Conservation (phyloP, 2,329 filamentous ascomycete genomes). For the Zopfia rhizophila region DNA sequence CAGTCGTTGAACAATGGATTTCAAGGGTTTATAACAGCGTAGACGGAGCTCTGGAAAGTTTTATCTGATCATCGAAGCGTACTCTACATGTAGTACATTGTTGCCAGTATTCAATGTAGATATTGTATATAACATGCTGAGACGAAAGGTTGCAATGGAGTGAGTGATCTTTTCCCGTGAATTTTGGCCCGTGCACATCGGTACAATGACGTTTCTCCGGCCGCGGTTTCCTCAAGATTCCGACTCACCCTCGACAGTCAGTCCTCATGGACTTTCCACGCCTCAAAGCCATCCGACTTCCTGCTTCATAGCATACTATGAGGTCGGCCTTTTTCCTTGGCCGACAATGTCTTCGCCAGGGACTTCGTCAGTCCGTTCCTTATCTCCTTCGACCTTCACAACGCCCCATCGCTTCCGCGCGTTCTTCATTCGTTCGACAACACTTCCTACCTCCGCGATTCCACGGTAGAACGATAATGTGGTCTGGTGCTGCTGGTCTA, state of each 20-base stretch:
- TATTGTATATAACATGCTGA: no score
- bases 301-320: constrained; percentile 53
- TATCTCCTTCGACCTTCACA: constrained; percentile 29
- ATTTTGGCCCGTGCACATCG: background rate
- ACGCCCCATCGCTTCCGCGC: constrained; percentile 38
- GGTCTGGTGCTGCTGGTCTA: constrained; percentile 45
- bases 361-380: constrained; percentile 36
- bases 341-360: constrained; percentile 61
- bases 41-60: no score
- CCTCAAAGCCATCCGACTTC: constrained; percentile 30
- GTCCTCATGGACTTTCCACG: constrained; percentile 36
- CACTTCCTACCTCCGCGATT: constrained; percentile 50
- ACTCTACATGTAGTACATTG: no score
- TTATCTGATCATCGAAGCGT: no score
- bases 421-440: constrained; percentile 37
- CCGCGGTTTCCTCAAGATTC: no score
- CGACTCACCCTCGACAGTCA: constrained; percentile 5
- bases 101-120: no score
- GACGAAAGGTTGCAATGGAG: no score
- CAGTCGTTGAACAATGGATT: constrained; percentile 50
- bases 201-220: constrained; percentile 10
- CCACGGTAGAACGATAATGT: constrained; percentile 41
- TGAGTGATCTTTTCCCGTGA: no score
- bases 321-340: constrained; percentile 60
- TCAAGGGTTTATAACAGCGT: constrained; percentile 46